These are phyloP conservation scores for Curvularia lunata DNA, from an alignment of 2,329 filamentous ascomycete species.

Conservation along the genomic window DNA sequence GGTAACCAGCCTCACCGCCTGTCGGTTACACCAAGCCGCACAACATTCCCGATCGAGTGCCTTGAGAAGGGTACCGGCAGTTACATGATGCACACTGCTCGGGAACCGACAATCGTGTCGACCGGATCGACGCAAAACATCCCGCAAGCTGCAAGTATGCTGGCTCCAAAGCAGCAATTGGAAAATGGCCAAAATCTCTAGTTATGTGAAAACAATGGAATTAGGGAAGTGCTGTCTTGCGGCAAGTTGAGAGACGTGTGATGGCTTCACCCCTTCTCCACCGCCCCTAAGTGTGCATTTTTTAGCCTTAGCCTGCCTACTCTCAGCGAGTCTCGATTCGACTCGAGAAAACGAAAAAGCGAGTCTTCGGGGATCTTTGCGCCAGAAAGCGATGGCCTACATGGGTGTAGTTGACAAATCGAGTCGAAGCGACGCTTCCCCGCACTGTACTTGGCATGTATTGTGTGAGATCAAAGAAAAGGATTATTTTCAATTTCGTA, in stretches of 20 bases:
- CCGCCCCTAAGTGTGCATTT: neutral
- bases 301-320: neutral
- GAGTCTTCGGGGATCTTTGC: neutral
- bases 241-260: neutral
- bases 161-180: no score
- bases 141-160: neutral
- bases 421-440: neutral
- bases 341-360: slow-evolving; percentile 16
- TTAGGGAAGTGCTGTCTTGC: neutral
- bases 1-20: neutral
- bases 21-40: neutral
- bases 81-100: neutral
- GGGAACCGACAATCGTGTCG: neutral
- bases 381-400: slow-evolving; percentile 4
- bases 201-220: neutral
- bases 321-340: neutral
- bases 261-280: neutral
- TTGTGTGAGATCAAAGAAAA: neutral
- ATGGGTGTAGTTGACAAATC: neutral
- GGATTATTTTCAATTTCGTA: neutral
- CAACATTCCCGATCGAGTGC: neutral
- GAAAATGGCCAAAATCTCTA: no score
- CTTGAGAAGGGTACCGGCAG: neutral
- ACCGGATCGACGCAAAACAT: neutral
- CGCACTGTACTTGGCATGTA: neutral